These are phyloP conservation scores for Suillus americanus DNA, from an alignment of 768 basidiomycete species.

Conservation along the genomic window DNA sequence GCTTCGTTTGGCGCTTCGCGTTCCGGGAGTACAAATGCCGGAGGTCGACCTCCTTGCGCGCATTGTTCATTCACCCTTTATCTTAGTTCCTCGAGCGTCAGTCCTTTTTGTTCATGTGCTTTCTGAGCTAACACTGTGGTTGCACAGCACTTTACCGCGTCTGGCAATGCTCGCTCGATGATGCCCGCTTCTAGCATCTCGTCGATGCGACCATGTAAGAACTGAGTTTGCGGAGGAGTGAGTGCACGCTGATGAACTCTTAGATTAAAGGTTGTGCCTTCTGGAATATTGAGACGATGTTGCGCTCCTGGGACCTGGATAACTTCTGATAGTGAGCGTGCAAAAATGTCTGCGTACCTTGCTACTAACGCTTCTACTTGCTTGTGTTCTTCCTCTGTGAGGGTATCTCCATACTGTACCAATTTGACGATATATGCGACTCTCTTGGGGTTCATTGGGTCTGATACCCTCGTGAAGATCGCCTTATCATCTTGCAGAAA, in stretches of 20 bases:
- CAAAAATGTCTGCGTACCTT: conserved; percentile 36
- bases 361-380: no score
- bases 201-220: not conserved
- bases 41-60: no score
- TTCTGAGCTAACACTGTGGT: conserved; percentile 38
- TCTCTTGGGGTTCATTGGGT: no score
- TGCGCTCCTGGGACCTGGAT: conserved; percentile 15
- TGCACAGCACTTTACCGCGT: not conserved
- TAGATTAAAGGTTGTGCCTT: not conserved
- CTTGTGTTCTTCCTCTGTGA: no score
- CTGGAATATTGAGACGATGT: not conserved
- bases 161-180: not conserved
- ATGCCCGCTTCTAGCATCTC: conserved; percentile 3
- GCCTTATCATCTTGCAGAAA: no score
- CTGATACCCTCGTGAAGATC: no score
- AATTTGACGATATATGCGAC: no score
- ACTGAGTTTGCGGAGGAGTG: conserved; percentile 4
- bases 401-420: no score
- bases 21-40: no score
- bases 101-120: conserved; percentile 28
- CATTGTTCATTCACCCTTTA: no score
- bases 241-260: conserved; percentile 1
- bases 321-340: conserved; percentile 40
- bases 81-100: conserved; percentile 32
- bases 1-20: no score